phyloP scores from a whole-genome alignment of 2,329 filamentous ascomycete genomes.

The Rhynchosporium graminicola region DNA sequence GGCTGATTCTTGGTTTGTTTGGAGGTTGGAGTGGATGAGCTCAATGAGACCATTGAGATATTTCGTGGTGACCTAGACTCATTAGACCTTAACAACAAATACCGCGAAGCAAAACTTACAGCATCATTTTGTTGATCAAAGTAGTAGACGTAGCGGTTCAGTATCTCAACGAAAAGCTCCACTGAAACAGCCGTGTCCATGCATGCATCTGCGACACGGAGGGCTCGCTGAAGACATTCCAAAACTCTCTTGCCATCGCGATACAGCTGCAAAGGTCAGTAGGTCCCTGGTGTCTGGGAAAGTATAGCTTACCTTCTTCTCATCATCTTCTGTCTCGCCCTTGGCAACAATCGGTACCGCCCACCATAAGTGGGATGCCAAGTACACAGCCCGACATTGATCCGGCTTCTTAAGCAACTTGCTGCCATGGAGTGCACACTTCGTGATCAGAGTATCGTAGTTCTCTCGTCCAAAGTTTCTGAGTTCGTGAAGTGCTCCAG shows the following conservation, averaged over 20 bases:
- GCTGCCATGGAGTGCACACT: slow-evolving; percentile 93
- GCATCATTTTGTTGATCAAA: slow-evolving; percentile 99
- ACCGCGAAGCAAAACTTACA: slow-evolving; percentile 48
- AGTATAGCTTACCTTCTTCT: slow-evolving; percentile 65
- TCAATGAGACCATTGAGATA: slow-evolving; percentile 98
- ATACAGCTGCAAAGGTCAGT: slow-evolving; percentile 66
- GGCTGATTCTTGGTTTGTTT: slow-evolving; percentile 77
- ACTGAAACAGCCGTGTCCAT: slow-evolving; percentile 98
- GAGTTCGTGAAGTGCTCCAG: slow-evolving; percentile 83
- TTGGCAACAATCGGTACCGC: slow-evolving; percentile 78
- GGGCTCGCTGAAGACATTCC: slow-evolving; percentile 91
- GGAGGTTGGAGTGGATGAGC: slow-evolving; percentile 94
- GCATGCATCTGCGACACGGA: slow-evolving; percentile 95
- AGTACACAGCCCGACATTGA: slow-evolving; percentile 93
- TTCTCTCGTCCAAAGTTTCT: slow-evolving; percentile 94
- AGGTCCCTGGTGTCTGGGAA: background rate
- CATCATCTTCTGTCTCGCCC: slow-evolving; percentile 78
- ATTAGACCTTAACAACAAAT: slow-evolving; percentile 20
- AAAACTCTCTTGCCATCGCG: slow-evolving; percentile 96
- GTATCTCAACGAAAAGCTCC: slow-evolving; percentile 96
- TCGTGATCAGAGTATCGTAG: slow-evolving; percentile 97
- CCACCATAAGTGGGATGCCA: slow-evolving; percentile 98
- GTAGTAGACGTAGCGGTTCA: slow-evolving; percentile 98
- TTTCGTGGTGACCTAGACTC: slow-evolving; percentile 76
- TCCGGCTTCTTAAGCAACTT: slow-evolving; percentile 97